Conservation (phyloP, 2,329 filamentous ascomycete species). For the Aspergillus jensenii region DNA sequence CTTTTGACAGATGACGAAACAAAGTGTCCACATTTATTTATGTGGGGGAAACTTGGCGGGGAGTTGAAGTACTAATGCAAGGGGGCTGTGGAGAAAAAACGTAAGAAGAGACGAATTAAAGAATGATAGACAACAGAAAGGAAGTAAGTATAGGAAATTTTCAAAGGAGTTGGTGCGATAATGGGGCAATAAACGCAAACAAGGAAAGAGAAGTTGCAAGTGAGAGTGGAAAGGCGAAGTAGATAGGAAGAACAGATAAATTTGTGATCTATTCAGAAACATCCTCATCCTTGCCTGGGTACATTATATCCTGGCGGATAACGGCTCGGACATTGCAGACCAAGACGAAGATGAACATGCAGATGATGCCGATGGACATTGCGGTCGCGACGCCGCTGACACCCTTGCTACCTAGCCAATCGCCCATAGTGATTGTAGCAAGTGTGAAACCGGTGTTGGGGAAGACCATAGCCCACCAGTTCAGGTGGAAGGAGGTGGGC, state of each 20-base stretch:
- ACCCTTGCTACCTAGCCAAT: constrained; percentile 52
- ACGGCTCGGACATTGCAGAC: constrained; percentile 53
- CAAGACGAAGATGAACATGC: constrained; percentile 56
- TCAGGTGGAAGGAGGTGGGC: constrained; percentile 50
- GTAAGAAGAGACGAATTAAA: background rate
- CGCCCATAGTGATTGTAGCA: constrained; percentile 58
- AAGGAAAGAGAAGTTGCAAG: background rate
- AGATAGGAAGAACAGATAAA: background rate
- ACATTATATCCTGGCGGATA: constrained; percentile 53
- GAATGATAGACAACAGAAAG: background rate
- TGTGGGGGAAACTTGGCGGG: background rate
- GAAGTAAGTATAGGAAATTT: background rate
- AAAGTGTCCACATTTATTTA: background rate
- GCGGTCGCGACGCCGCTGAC: constrained; percentile 57
- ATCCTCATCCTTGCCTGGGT: constrained; percentile 62
- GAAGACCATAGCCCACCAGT: constrained; percentile 67
- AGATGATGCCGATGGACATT: constrained; percentile 56
- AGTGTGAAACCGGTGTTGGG: constrained; percentile 65
- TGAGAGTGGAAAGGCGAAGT: background rate
- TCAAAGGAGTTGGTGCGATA: background rate
- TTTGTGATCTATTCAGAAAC: constrained; percentile 28
- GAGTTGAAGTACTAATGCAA: background rate
- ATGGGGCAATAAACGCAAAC: background rate
- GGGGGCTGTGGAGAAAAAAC: background rate
- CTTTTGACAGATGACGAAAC: background rate